Evolutionary conservation across 148 eudicot species (phyloP), one percentile per base, ranked within the genome.

Genomic region (Hydrangea macrophylla): DNA sequence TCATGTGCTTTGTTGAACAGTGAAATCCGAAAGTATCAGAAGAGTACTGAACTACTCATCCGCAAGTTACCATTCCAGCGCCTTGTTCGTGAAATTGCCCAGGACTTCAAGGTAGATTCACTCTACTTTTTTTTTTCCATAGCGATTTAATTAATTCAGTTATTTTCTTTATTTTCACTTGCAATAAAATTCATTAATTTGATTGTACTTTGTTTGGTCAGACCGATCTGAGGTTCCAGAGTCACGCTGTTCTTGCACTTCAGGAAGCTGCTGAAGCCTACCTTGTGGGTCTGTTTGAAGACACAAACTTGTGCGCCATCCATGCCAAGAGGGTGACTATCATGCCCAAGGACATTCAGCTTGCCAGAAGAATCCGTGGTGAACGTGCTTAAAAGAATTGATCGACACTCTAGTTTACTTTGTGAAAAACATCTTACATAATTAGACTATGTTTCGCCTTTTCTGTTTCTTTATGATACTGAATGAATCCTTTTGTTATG

Each of bases 21-120:
- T 82, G 90, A 86, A 71, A 86, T 86, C 75, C 87, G 90, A 0
- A 85, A 85, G 57, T 85, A 85, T 70, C 90, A 86, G 75, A 86
- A 86, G 86, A 86, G 91, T 66, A 86, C 91, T 0, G 91, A 86
- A 58, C 84, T 86, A 31, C 75, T 86, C 24, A 86, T 84, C 79
- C 86, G 88, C 73, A 84, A 84, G 61, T 73, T 86, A 27, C 86
- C 91, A 12, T 84, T 86, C 83, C 88, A 84, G 67, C 78, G 91
- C 7, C 85, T 86, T 70, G 88, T 85, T 48, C 86, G 89, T 42
- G 90, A 86, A 73, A 86, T 83, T 2, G 90, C 90, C 8, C 90
- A 86, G 59, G 90, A 86, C 58, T 83, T 81, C 74, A 86, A 86
- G 86, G 83, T 74, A n/a, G n/a, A n/a, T n/a, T n/a, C n/a, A n/a